Evolutionary conservation across 1,284 basidiomycete genomes (phyloP).

Genomic region (Boletus subluridellus): DNA sequence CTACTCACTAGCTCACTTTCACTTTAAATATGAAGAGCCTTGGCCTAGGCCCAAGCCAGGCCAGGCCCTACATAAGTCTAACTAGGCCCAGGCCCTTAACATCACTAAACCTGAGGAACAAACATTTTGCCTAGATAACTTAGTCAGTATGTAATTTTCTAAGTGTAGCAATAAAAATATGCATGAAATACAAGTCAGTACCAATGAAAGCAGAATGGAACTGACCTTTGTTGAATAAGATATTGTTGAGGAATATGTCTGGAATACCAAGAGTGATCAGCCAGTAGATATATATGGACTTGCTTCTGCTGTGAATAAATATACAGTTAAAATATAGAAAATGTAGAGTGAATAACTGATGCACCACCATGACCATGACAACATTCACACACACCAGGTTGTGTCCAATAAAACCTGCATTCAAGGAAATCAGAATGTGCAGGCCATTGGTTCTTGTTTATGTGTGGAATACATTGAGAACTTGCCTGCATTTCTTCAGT

Average conservation of each 20-base stretch:
- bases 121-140: neutral
- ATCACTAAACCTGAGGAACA: neutral
- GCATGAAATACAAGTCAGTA: neutral
- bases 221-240: conserved; percentile 11
- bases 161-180: no score
- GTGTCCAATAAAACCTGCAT: neutral
- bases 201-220: neutral
- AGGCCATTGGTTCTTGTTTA: neutral
- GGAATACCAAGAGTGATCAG: conserved; percentile 9
- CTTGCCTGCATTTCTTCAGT: neutral
- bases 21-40: no score
- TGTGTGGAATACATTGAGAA: neutral
- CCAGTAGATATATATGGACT: conserved; percentile 11
- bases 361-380: neutral
- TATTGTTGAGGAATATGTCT: conserved; percentile 11
- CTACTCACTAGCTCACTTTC: no score
- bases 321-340: no score
- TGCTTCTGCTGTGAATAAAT: conserved; percentile 15
- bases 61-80: no score
- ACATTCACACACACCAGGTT: neutral
- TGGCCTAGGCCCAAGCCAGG: no score
- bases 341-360: neutral
- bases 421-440: neutral
- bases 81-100: no score
- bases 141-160: no score